Percentiles rank a stretch among this genome's conserved stretches.
These are phyloP conservation scores for Nepenthes mirabilis DNA, from an alignment of 148 eudicot genomes.

Conservation along the genomic window DNA sequence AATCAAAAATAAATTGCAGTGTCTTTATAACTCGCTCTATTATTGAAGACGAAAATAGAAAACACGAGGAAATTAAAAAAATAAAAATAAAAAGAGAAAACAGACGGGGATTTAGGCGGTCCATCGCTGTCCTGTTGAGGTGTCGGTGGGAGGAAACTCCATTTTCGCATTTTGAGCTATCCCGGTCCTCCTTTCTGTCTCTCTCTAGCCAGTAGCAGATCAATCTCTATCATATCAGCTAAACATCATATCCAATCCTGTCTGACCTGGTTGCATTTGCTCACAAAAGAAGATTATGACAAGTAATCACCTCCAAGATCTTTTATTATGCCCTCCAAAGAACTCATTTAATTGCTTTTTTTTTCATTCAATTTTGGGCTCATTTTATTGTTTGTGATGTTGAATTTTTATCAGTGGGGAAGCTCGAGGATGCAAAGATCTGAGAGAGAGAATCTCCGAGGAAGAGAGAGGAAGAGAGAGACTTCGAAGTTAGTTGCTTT, in stretches of 20 bases:
- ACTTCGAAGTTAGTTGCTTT: background rate
- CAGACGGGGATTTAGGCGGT: background rate
- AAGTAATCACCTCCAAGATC: background rate
- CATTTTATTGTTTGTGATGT: background rate
- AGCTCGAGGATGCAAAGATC: slow-evolving; percentile 13
- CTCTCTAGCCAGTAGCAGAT: background rate
- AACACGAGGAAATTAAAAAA: background rate
- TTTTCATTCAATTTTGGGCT: background rate
- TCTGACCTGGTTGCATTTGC: background rate
- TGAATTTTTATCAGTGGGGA: background rate
- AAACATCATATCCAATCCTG: background rate
- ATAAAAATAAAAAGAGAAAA: background rate
- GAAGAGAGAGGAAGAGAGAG: slow-evolving; percentile 11
- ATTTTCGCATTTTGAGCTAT: background rate
- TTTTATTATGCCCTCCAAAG: background rate
- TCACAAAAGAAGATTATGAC: background rate
- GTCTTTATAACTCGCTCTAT: too few species aligned
- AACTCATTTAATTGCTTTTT: background rate
- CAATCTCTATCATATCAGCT: background rate
- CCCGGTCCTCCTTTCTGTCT: background rate
- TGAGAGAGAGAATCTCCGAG: slow-evolving; percentile 10
- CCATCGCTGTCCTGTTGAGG: background rate
- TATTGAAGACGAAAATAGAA: too few species aligned
- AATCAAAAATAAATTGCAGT: too few species aligned
- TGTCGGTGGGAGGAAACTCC: background rate